Percentiles rank a stretch among this genome's conserved stretches.
Conservation (phyloP, 2,329 filamentous ascomycete species). For the Fusarium lyarnte region DNA sequence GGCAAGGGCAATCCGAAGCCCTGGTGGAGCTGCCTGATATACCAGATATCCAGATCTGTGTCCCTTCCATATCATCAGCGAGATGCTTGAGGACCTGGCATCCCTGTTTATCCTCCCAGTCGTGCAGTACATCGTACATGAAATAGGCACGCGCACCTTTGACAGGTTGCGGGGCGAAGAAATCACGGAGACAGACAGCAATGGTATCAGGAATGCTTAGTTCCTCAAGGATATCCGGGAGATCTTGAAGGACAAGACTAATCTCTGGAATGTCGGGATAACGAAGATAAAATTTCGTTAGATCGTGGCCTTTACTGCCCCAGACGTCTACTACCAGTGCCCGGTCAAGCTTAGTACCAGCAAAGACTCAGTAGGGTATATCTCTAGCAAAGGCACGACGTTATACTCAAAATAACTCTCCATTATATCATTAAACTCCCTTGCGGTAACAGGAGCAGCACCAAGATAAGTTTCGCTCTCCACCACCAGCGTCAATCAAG, state of each 20-base stretch:
- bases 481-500: slow-evolving; percentile 49
- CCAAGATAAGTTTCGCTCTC: slow-evolving; percentile 46
- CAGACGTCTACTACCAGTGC: slow-evolving; percentile 49
- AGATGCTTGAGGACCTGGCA: too few relatives aligned
- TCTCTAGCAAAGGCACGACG: slow-evolving; percentile 49
- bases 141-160: slow-evolving; percentile 55
- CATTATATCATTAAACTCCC: slow-evolving; percentile 50
- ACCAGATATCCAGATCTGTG: too few relatives aligned
- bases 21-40: too few relatives aligned
- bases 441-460: slow-evolving; percentile 41
- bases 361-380: slow-evolving; percentile 47
- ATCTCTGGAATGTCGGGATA: slow-evolving; percentile 41
- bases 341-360: slow-evolving; percentile 40
- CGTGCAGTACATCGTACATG: slow-evolving; percentile 60
- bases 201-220: slow-evolving; percentile 40
- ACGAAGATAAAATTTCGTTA: slow-evolving; percentile 46
- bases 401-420: slow-evolving; percentile 51
- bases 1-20: too few relatives aligned
- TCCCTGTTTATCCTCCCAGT: slow-evolving; percentile 55
- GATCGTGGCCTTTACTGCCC: slow-evolving; percentile 50
- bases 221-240: slow-evolving; percentile 46
- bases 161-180: slow-evolving; percentile 51
- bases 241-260: slow-evolving; percentile 49
- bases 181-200: slow-evolving; percentile 46
- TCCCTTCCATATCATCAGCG: too few relatives aligned